A percentile compares a stretch with the other conserved stretches of the same genome.
Conservation (phyloP, 345 rosid species). For the Melaleuca alternifolia region DNA sequence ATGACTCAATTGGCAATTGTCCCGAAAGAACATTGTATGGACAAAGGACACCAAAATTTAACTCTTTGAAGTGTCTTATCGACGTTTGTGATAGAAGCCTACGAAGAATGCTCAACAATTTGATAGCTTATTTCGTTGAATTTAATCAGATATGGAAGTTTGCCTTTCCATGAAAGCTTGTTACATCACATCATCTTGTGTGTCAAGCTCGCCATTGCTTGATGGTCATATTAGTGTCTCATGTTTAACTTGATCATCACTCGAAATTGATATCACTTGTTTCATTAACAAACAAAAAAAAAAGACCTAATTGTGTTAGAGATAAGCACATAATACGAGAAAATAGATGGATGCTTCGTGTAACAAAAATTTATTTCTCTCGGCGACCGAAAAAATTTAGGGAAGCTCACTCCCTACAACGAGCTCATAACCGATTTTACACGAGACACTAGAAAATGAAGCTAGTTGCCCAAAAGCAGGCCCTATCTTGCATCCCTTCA, state of each 20-base stretch:
- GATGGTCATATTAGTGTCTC: no score
- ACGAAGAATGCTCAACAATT: no score
- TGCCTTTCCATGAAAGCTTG: background rate
- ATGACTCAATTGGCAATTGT: no score
- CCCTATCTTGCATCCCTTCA: background rate
- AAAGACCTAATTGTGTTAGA: background rate
- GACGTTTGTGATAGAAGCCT: no score
- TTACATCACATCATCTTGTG: background rate
- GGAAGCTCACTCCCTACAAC: background rate
- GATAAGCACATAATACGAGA: background rate
- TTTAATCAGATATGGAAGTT: no score
- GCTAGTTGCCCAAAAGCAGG: background rate
- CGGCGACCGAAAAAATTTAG: background rate
- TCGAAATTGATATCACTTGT: background rate
- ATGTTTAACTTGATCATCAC: background rate
- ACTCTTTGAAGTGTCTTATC: no score
- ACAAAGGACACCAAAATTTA: no score
- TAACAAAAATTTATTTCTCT: background rate
- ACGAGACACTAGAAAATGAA: background rate
- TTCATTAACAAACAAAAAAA: background rate
- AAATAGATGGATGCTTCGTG: background rate
- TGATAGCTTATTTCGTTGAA: no score
- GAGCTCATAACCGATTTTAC: fast-evolving
- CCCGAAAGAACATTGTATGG: no score
- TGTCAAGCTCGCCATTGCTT: background rate